Percentiles rank a stretch among this genome's conserved stretches.
Evolutionary conservation across 495 filamentous ascomycete species (phyloP).

Genomic region (Platismatia glauca): DNA sequence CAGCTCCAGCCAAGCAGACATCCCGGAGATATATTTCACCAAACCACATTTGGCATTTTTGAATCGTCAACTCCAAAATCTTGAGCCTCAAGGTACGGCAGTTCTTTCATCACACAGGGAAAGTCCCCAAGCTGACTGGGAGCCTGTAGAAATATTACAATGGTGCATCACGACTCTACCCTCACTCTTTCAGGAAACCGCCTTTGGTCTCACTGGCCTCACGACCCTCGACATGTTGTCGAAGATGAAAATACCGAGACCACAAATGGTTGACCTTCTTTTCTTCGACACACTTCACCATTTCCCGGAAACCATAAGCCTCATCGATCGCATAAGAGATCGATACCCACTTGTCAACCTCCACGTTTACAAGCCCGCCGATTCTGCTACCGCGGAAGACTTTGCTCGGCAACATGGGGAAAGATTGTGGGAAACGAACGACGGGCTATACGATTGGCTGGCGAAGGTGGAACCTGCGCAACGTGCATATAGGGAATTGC

Average conservation of each 20-base stretch:
- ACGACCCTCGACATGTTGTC: conserved; percentile 94
- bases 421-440: conserved; percentile 74
- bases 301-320: conserved; percentile 78
- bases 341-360: conserved; percentile 70
- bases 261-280: conserved; percentile 71
- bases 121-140: conserved; percentile 24
- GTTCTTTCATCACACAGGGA: background rate
- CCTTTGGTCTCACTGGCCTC: conserved; percentile 88
- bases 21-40: conserved; percentile 77
- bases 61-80: conserved; percentile 76
- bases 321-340: conserved; percentile 68
- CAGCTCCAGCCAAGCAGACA: conserved; percentile 50
- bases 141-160: conserved; percentile 63
- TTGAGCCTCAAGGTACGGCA: conserved; percentile 60
- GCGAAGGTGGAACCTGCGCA: conserved; percentile 97
- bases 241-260: conserved; percentile 62
- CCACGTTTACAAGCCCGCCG: conserved; percentile 82
- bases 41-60: conserved; percentile 80
- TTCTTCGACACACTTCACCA: conserved; percentile 97
- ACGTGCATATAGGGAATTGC: conserved; percentile 78
- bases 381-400: conserved; percentile 56
- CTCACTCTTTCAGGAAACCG: conserved; percentile 90
- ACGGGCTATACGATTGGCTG: conserved; percentile 89
- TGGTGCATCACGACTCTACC: conserved; percentile 91
- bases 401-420: conserved; percentile 76